Conservation (phyloP, 169 alveolate genomes). For the Plasmodium relictum region DNA sequence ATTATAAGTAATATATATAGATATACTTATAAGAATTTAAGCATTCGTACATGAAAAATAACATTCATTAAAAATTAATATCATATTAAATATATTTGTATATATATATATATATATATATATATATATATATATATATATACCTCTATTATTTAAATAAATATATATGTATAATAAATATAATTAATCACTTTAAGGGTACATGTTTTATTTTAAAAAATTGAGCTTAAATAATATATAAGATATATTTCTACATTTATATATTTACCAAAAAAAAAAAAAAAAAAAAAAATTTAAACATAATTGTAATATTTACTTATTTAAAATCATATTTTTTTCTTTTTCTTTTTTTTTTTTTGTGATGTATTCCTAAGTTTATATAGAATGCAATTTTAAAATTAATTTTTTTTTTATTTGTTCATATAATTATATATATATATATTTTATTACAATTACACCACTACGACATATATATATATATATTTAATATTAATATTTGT, state of each 20-base stretch:
- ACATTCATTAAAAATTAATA: no score
- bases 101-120: no score
- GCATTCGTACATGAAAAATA: not conserved
- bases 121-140: no score
- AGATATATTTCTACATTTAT: not conserved
- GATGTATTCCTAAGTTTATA: not conserved
- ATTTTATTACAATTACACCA: slow-evolving; percentile 30
- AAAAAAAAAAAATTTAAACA: no score
- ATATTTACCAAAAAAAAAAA: no score
- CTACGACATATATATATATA: slow-evolving; percentile 13
- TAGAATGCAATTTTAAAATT: slow-evolving; percentile 18
- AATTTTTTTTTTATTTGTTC: not conserved
- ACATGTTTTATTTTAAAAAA: not conserved
- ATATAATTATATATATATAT: not conserved
- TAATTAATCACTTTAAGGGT: not conserved
- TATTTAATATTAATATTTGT: no score
- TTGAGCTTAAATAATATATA: no score
- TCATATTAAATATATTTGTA: not conserved
- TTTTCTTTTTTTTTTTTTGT: not conserved
- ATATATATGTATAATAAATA: no score
- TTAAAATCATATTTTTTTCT: no score
- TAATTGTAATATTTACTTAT: no score
- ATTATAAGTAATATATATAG: no score
- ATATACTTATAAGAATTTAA: not conserved
- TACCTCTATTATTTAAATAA: no score